These are phyloP conservation scores for Pseudonitzschia multistriata DNA, from an alignment of 108 stramenopile species.

Conservation along the genomic window DNA sequence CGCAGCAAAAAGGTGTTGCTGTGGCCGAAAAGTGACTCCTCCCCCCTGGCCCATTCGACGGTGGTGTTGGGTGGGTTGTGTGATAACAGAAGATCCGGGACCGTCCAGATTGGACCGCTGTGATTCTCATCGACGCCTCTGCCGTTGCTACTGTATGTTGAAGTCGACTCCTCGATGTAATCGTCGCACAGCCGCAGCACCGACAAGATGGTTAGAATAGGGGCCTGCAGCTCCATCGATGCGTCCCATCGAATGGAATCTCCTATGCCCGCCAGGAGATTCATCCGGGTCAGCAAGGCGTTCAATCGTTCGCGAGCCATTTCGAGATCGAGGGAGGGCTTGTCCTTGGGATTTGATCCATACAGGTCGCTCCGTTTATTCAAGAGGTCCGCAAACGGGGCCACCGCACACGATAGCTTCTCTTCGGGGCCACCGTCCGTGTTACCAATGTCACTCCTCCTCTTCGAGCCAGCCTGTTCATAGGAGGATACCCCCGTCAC, in stretches of 20 bases:
- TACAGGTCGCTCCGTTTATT: background rate
- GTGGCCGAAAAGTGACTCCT: background rate
- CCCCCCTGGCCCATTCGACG: background rate
- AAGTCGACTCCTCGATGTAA: background rate
- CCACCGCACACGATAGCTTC: background rate
- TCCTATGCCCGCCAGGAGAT: slow-evolving; percentile 10
- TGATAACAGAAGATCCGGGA: no score
- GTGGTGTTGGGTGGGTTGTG: background rate
- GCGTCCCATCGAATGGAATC: slow-evolving; percentile 18
- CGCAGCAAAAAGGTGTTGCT: background rate
- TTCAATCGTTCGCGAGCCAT: background rate
- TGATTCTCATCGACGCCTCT: background rate
- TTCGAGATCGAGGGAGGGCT: background rate
- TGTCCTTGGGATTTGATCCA: background rate
- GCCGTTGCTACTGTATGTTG: background rate
- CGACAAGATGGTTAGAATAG: slow-evolving; percentile 18
- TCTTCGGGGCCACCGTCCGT: background rate
- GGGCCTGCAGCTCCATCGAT: slow-evolving; percentile 11
- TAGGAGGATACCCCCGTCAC: slow-evolving; percentile 1
- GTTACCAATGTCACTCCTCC: background rate
- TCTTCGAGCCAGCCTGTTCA: background rate
- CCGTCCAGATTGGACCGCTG: background rate
- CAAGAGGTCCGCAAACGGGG: background rate
- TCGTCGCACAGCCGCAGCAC: slow-evolving; percentile 14
- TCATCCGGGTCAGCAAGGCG: slow-evolving; percentile 2